Conservation (phyloP, 2,329 filamentous ascomycete species). For the Rosellinia necatrix region DNA sequence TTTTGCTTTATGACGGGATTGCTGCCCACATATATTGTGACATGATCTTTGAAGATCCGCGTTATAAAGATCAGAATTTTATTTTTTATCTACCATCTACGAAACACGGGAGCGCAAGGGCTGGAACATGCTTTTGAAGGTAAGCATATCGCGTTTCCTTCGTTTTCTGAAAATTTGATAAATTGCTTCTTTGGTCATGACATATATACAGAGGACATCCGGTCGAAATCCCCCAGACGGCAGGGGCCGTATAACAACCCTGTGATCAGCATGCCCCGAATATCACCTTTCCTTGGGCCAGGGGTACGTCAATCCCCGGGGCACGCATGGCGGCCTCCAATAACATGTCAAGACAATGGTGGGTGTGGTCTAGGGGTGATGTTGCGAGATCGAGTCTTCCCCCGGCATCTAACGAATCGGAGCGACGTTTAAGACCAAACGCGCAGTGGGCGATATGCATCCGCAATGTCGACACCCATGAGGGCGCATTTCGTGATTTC, state of each 20-base stretch:
- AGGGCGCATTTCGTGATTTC: not conserved
- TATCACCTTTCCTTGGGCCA: conserved; percentile 9
- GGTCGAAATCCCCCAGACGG: not conserved
- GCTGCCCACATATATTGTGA: no score
- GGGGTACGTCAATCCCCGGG: conserved; percentile 11
- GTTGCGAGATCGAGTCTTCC: conserved; percentile 15
- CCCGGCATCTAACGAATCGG: conserved; percentile 5
- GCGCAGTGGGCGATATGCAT: conserved; percentile 24
- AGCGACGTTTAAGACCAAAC: conserved; percentile 15
- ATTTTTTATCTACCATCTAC: no score
- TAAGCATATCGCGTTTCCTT: no score
- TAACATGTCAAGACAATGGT: conserved; percentile 14
- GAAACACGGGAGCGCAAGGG: no score
- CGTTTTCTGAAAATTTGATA: no score
- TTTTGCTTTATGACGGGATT: no score
- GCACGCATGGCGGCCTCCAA: conserved; percentile 16
- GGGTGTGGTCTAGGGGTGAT: conserved; percentile 7
- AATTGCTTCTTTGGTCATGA: no score
- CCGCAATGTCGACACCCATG: conserved; percentile 12
- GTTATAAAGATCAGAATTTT: no score
- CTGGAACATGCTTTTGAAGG: no score
- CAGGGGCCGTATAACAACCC: not conserved
- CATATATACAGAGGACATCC: not conserved
- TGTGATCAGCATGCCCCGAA: conserved; percentile 20
- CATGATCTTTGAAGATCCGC: no score